Conservation (phyloP, 768 basidiomycete species). For the Dendrothele bispora region DNA sequence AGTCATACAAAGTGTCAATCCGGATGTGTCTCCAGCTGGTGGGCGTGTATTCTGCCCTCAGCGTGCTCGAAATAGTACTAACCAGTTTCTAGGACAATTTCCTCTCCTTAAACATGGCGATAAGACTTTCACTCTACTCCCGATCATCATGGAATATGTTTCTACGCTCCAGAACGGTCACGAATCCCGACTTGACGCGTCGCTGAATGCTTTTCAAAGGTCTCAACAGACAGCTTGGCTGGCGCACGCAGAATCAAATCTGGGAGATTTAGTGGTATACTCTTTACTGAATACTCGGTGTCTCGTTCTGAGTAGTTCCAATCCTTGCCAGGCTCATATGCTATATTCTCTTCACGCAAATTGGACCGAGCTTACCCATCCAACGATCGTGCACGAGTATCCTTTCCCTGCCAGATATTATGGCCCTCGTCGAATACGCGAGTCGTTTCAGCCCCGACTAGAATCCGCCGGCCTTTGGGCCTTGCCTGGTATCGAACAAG, state of each 20-base stretch:
- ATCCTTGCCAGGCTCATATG: conserved; percentile 50
- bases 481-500: conserved; percentile 38
- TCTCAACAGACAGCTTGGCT: conserved; percentile 62
- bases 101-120: conserved; percentile 68
- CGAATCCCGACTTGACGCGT: conserved; percentile 46
- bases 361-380: conserved; percentile 57
- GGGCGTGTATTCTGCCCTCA: conserved; percentile 29
- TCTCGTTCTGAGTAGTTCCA: conserved; percentile 7
- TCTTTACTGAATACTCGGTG: conserved; percentile 11
- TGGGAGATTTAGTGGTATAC: conserved; percentile 75
- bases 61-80: conserved; percentile 6
- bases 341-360: conserved; percentile 65
- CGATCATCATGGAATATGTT: conserved; percentile 67
- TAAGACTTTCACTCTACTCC: conserved; percentile 47
- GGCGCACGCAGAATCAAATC: conserved; percentile 61
- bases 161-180: conserved; percentile 37
- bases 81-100: conserved; percentile 54
- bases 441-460: conserved; percentile 54
- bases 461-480: conserved; percentile 68
- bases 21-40: conserved; percentile 76
- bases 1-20: conserved; percentile 61
- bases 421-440: conserved; percentile 62
- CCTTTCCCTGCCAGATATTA: conserved; percentile 75
- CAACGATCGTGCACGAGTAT: conserved; percentile 54
- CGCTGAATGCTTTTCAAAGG: conserved; percentile 44